These are phyloP conservation scores for Paramecium pentaurelia DNA, from an alignment of 73 alveolate species.

Conservation along the genomic window DNA sequence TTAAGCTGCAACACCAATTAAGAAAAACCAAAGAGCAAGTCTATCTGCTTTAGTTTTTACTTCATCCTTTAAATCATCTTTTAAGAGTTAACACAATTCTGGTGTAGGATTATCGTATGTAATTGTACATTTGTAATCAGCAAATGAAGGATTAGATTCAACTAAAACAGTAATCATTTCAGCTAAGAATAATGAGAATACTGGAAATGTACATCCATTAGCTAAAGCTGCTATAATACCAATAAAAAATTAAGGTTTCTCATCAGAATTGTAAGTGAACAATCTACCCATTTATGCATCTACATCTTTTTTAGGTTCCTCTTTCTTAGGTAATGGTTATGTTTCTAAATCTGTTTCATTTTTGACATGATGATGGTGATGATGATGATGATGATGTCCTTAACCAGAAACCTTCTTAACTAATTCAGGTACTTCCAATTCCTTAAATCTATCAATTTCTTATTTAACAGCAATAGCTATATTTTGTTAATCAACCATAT, in stretches of 20 bases:
- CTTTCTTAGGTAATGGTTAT: neutral
- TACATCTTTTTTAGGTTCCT: neutral
- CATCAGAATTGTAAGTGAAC: conserved; percentile 28
- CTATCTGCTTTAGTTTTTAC: conserved; percentile 11
- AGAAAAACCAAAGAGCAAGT: conserved; percentile 23
- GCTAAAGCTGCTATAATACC: conserved; percentile 46
- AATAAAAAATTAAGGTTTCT: neutral
- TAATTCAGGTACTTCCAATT: neutral
- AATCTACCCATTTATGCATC: conserved; percentile 32
- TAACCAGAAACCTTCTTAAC: neutral
- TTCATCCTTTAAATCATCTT: neutral
- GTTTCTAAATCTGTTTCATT: neutral
- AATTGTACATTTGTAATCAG: neutral
- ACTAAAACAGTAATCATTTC: conserved; percentile 31
- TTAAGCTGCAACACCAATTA: conserved; percentile 40
- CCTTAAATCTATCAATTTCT: neutral
- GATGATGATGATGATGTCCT: conserved; percentile 17
- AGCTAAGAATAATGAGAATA: conserved; percentile 30
- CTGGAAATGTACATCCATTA: conserved; percentile 56
- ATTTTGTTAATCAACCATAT: neutral
- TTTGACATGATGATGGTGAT: neutral
- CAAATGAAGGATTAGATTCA: neutral
- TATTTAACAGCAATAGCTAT: neutral
- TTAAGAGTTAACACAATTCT: neutral
- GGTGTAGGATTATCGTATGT: neutral